phyloP scores from a whole-genome alignment of 805 yeast species.

The Blastobotrys attinorum region DNA sequence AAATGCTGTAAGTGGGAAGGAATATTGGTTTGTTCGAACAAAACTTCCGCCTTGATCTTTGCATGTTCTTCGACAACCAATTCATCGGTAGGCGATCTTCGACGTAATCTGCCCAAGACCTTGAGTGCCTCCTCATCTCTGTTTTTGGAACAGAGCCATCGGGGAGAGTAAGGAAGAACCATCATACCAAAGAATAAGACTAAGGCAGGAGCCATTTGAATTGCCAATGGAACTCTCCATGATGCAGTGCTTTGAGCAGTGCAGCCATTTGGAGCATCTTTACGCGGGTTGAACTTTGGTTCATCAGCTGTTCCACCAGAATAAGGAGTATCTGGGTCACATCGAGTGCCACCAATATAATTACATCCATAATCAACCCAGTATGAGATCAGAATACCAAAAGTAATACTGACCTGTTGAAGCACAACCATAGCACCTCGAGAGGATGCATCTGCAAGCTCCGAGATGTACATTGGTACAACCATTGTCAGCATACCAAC shows the following conservation, averaged over 20 bases:
- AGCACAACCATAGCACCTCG: slow-evolving; percentile 22
- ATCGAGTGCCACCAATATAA: slow-evolving; percentile 5
- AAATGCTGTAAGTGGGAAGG: neutral
- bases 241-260: slow-evolving; percentile 15
- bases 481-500: slow-evolving; percentile 45
- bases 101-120: slow-evolving; percentile 18
- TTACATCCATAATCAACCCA: slow-evolving; percentile 5
- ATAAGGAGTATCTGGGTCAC: slow-evolving; percentile 1
- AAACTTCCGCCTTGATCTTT: slow-evolving; percentile 35
- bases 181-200: slow-evolving; percentile 35
- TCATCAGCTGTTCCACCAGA: neutral
- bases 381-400: slow-evolving; percentile 4
- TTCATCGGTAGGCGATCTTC: slow-evolving; percentile 29
- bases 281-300: slow-evolving; percentile 12
- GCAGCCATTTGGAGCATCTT: neutral
- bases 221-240: slow-evolving; percentile 38
- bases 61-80: slow-evolving; percentile 33
- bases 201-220: slow-evolving; percentile 41
- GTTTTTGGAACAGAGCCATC: slow-evolving; percentile 25
- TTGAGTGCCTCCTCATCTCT: slow-evolving; percentile 27
- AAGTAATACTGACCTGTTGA: slow-evolving; percentile 3
- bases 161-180: slow-evolving; percentile 44
- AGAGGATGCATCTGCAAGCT: slow-evolving; percentile 29
- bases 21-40: slow-evolving; percentile 41
- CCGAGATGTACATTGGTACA: slow-evolving; percentile 46